Evolutionary conservation across 2,329 filamentous ascomycete genomes (phyloP), one percentile per base, ranked within the genome.

Genomic region (Emmonsiellopsis sp.): DNA sequence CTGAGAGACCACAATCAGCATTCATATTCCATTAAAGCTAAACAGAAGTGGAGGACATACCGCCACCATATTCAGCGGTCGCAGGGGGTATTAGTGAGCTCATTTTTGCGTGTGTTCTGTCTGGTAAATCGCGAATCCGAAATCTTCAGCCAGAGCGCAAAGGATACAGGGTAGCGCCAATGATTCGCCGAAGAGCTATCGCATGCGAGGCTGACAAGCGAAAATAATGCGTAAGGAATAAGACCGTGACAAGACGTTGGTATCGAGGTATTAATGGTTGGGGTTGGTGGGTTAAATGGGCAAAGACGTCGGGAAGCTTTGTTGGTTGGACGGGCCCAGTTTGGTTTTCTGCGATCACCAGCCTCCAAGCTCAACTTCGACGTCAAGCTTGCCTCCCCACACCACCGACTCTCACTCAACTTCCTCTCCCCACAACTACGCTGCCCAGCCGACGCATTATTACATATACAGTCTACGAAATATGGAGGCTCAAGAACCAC

Each of bases 41-140:
- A 35, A 16, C 26, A 6, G 30, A 55, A 15, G 11, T 26, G 11
- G 9, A 47, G 47, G 26, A 70, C 71, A 57, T 72, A 76, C 73
- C 73, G 70, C 73, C 73, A 58, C 73, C 73, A 54, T 76, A 76
- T 63, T 76, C 73, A 57, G 73, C 72, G 54, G 72, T 63, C 58
- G 72, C 71, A 51, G 73, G 73, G 61, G 71, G 67, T 59, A 71
- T 67, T 53, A 70, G 71, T 59, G 71, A 64, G 57, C 73, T 73
- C 71, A 73, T 73, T 44, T 61, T 52, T 15, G 51, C 26, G n/a
- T 16, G 26, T 37, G 35, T 38, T 31, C 30, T 32, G 46, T 47
- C n/a, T 37, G n/a, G 35, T 37, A 7, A 45, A n/a, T n/a, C 13
- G 16, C n/a, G 46, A 32, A 7, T 13, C 32, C 11, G 32, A 47